phyloP scores from a whole-genome alignment of 116 monocot species.

The Thalassia testudinum region DNA sequence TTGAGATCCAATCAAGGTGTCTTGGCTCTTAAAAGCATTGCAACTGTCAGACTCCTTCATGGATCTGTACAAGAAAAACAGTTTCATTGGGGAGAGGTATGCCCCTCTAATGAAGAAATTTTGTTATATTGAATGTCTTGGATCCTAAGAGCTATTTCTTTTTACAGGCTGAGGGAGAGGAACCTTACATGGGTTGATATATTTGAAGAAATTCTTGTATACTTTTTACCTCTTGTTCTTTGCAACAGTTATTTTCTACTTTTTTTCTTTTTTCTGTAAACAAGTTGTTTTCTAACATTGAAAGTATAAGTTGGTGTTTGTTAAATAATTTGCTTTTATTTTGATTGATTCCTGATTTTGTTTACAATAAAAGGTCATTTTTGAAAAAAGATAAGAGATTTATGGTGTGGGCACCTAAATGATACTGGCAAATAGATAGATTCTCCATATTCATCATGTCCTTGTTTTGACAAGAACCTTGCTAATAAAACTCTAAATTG shows the following conservation, averaged over 20 bases:
- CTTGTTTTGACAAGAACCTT: no score
- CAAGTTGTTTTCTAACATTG: no score
- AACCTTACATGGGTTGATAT: conserved; percentile 93
- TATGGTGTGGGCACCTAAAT: no score
- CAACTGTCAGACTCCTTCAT: conserved; percentile 90
- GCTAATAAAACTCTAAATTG: no score
- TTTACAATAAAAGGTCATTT: no score
- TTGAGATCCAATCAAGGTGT: conserved; percentile 86
- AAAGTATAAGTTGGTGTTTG: no score
- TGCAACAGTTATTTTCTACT: not conserved
- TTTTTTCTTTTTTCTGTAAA: no score
- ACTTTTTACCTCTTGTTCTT: not conserved
- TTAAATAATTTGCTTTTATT: no score
- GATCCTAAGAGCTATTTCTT: not conserved
- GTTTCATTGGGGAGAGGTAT: conserved; percentile 91
- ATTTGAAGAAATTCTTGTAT: conserved; percentile 95
- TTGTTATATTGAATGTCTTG: not conserved
- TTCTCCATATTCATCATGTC: no score
- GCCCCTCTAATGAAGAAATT: not conserved
- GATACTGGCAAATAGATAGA: no score
- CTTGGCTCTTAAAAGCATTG: conserved; percentile 77
- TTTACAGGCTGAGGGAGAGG: conserved; percentile 73
- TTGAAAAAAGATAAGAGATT: no score
- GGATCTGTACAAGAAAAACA: conserved; percentile 75
- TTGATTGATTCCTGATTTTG: no score